Conservation (phyloP, 2,329 filamentous ascomycete genomes). For the Dothistroma septosporum region DNA sequence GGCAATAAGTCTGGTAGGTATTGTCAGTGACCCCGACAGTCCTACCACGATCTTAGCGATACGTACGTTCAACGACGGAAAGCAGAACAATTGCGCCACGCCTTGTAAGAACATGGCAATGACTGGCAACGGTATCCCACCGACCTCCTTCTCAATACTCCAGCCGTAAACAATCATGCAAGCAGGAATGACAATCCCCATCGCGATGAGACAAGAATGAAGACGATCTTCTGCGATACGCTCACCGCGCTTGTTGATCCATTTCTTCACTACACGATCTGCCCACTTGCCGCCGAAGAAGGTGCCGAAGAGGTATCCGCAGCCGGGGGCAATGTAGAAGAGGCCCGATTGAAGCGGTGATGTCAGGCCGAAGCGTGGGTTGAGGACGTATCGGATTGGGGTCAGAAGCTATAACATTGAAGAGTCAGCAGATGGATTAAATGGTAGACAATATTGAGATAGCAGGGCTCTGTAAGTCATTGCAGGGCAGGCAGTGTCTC, state of each 20-base stretch:
- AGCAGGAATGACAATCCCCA: constrained; percentile 54
- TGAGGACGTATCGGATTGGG: constrained; percentile 65
- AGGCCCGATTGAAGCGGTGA: constrained; percentile 64
- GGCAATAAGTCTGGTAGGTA: constrained; percentile 59
- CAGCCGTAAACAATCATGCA: constrained; percentile 69
- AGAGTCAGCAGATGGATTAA: too few species aligned
- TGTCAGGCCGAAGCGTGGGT: constrained; percentile 66
- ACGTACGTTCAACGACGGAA: constrained; percentile 60
- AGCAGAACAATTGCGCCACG: constrained; percentile 69
- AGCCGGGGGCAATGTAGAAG: constrained; percentile 70
- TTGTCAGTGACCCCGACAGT: background rate
- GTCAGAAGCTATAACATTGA: background rate
- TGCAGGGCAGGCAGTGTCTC: too few species aligned
- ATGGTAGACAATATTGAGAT: too few species aligned
- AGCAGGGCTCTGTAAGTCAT: too few species aligned
- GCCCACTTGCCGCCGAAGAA: constrained; percentile 70
- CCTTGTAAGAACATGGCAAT: constrained; percentile 72
- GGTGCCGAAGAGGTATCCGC: constrained; percentile 65
- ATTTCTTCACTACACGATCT: constrained; percentile 62
- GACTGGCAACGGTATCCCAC: constrained; percentile 60
- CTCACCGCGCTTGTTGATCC: constrained; percentile 57
- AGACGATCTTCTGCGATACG: constrained; percentile 67
- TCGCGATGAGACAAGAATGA: constrained; percentile 53
- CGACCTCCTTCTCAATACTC: constrained; percentile 53
- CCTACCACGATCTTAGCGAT: constrained; percentile 2